These are phyloP conservation scores for Emericellopsis atlantica DNA, from an alignment of 2,329 filamentous ascomycete species.

Conservation along the genomic window DNA sequence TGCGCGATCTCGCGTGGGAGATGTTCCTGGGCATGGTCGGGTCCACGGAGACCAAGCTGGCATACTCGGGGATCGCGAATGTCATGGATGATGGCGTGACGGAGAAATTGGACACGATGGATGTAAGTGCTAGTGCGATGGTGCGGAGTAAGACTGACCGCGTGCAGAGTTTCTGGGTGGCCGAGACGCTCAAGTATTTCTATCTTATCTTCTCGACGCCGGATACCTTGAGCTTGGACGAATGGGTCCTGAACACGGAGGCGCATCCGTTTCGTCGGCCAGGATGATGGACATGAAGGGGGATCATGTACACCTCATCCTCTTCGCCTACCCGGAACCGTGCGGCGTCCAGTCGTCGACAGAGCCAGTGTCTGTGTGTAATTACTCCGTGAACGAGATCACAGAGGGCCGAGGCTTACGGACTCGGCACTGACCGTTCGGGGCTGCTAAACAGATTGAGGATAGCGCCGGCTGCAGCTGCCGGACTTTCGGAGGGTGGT, in stretches of 20 bases:
- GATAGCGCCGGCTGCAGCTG: too few relatives aligned
- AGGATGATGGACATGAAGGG: not conserved
- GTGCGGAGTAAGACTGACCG: conserved; percentile 1
- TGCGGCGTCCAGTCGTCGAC: too few relatives aligned
- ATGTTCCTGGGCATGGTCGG: conserved; percentile 56
- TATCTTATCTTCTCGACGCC: conserved; percentile 58
- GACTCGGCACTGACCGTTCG: too few relatives aligned
- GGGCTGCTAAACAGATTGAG: too few relatives aligned
- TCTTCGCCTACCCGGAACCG: too few relatives aligned
- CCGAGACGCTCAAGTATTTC: conserved; percentile 66
- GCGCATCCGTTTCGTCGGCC: conserved; percentile 26
- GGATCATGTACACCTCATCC: not conserved
- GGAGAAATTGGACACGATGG: conserved; percentile 43
- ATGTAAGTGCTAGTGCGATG: conserved; percentile 20
- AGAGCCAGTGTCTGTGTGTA: too few relatives aligned
- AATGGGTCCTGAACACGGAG: conserved; percentile 49
- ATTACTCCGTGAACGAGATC: too few relatives aligned
- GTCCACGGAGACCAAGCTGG: conserved; percentile 45
- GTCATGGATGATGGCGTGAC: conserved; percentile 36
- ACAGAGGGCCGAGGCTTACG: too few relatives aligned
- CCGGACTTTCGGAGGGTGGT: too few relatives aligned
- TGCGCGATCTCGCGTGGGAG: conserved; percentile 56
- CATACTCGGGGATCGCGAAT: conserved; percentile 53
- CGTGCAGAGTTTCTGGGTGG: conserved; percentile 54
- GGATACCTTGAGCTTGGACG: conserved; percentile 49